Base-by-base conservation (phyloP, 2,329 filamentous ascomycete species). In the Immersiporthe knoxdaviesiana region DNA sequence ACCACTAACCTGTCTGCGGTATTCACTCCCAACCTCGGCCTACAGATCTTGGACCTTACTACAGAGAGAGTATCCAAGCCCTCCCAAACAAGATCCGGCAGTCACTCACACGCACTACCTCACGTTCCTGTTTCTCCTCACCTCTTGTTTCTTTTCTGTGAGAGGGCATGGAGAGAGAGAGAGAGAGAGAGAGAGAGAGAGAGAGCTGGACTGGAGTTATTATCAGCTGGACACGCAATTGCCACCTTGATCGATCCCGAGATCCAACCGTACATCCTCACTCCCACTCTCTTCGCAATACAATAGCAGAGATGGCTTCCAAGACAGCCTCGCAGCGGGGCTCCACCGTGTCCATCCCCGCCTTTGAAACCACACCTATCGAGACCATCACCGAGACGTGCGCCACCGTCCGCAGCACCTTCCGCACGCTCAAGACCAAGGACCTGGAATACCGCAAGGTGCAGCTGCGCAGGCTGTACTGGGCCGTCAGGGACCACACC, bases 391-490 rank as follows among this genome's bases (percentile, higher is more conserved):
- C 88, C 18, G 78, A 79, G 70, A 86, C 86, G 56, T 87, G 90
- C 76, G 83, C 87, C 68, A 85, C 82, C 8, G 81, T 91, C 58
- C 90, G 90, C 76, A 81, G 84, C 65, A 89, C 90, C n/a, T 98
- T 93, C 81, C 85, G 86, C 74, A 87, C 92, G 24, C 90, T 94
- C 79, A 92, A 91, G 81, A 97, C 94, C 58, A 93, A 93, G 77
- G 87, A 92, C 67, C 78, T 97, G 71, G 87, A 92, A 76, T 98
- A 91, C 83, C 90, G 96, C 72, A 84, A 94, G 72, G 85, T 88
- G 67, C 96, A 98, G 85, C 88, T 99, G 71, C 91, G 94, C 75
- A 95, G 94, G 85, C 90, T 98, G 68, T 98, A 97, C 84, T 98
- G 96, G 96, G 94, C 88, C 10, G 79, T 97, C 74, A 89, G 89